These are phyloP conservation scores for Rhizophagus clarus DNA, from an alignment of 192 early-diverging fungal genomes.

Conservation along the genomic window DNA sequence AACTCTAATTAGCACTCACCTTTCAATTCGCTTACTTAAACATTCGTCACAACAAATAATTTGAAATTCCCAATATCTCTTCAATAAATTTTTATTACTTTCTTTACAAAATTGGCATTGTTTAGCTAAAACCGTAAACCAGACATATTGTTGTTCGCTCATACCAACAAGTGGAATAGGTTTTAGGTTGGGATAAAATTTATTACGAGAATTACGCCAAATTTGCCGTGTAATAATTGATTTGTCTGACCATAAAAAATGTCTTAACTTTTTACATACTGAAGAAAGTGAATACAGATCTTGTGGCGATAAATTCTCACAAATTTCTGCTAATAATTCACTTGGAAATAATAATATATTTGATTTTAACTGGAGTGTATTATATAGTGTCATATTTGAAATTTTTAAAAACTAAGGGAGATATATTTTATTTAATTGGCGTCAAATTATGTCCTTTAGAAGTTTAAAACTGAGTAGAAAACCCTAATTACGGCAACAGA, in stretches of 20 bases:
- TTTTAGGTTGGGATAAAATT: constrained; percentile 5
- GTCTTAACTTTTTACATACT: background rate
- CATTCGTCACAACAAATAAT: constrained; percentile 15
- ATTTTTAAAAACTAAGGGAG: background rate
- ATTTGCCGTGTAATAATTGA: constrained; percentile 19
- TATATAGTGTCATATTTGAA: background rate
- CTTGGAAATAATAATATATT: constrained; percentile 4
- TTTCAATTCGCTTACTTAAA: constrained; percentile 6
- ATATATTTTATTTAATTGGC: too few species aligned
- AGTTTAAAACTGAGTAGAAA: too few species aligned
- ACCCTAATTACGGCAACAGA: too few species aligned
- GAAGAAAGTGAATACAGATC: constrained; percentile 18
- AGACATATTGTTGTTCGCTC: constrained; percentile 15
- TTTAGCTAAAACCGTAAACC: background rate
- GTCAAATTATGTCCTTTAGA: too few species aligned
- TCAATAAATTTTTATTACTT: background rate
- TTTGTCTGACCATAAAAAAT: constrained; percentile 4
- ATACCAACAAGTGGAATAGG: constrained; percentile 3
- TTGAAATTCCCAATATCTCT: constrained; percentile 26
- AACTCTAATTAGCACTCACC: constrained; percentile 4
- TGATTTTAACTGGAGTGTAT: background rate
- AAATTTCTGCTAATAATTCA: constrained; percentile 26
- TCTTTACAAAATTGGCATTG: constrained; percentile 21
- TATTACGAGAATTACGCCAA: constrained; percentile 18
- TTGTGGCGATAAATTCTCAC: constrained; percentile 9